Evolutionary conservation across 2,329 filamentous ascomycete genomes (phyloP), one percentile per base, ranked within the genome.

Genomic region (Stromatinia cepivora): DNA sequence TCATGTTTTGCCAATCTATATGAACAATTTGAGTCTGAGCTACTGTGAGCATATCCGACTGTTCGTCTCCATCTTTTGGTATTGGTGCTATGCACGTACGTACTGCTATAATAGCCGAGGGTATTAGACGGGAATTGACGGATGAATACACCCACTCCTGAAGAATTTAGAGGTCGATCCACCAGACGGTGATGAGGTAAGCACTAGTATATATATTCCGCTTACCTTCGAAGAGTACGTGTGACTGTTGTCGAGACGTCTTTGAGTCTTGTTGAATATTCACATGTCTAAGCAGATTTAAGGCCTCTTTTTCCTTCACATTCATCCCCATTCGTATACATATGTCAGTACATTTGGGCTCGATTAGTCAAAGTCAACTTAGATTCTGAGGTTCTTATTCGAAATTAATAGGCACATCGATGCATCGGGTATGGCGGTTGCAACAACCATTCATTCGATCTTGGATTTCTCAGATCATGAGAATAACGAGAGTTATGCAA

Each of bases 401-500:
- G 22, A 28, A 15, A 25, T 57, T 9, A 22, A 39, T 8, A 28
- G 15, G 39, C 15, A 39, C 15, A 58, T 42, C 8, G n/a, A 52
- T 45, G 22, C 4, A 31, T 25, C 13, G 39, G 15, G 6, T 15
- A 57, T 66, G 63, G 17, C 25, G 31, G 31, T 25, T n/a, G 39
- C 50, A 34, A 57, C 6, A 28, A 25, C n/a, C n/a, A 52, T n/a
- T 11, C 76, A 48, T 64, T 36, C 63, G 25, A 25, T 56, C 15
- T 25, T 57, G 4, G 20, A 46, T n/a, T 10, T 45, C 42, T 34
- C 22, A 39, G 25, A 15, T 52, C n/a, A 81, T 46, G 15, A 31
- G 20, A 82, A 17, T 9, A 15, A 42, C 20, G 67, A 58, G n/a
- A 28, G 31, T 17, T 31, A 8, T 53, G 4, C n/a, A 50, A 17